Evolutionary conservation across 805 yeast species (phyloP).

Genomic region (Zygoascus bituminiphila): DNA sequence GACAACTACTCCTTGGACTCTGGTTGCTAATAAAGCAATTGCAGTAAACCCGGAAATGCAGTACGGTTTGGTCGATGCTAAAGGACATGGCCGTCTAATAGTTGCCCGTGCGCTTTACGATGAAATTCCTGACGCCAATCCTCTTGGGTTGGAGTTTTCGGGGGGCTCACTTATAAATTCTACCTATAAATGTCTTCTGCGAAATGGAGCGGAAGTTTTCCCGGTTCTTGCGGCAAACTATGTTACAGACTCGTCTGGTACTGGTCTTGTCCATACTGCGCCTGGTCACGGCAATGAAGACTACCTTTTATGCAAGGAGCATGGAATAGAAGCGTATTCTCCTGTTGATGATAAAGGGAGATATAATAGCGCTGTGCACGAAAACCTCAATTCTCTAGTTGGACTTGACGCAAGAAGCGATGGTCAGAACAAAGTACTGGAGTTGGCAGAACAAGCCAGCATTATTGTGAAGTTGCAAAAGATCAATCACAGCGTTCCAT

Average conservation of each 20-base stretch:
- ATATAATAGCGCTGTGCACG: conserved; percentile 33
- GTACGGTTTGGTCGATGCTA: conserved; percentile 44
- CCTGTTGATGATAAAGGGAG: conserved; percentile 74
- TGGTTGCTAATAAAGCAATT: conserved; percentile 79
- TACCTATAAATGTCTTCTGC: conserved; percentile 50
- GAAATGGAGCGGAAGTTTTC: conserved; percentile 28
- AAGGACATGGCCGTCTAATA: conserved; percentile 38
- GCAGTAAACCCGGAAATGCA: conserved; percentile 52
- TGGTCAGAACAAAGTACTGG: conserved; percentile 44
- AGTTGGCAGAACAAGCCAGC: conserved; percentile 32
- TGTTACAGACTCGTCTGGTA: conserved; percentile 75
- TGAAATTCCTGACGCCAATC: conserved; percentile 8
- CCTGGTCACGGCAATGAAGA: conserved; percentile 98
- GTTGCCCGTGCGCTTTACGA: conserved; percentile 40
- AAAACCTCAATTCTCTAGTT: conserved; percentile 29
- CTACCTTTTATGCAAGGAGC: conserved; percentile 55
- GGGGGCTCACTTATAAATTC: conserved; percentile 38
- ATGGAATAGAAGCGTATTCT: conserved; percentile 54
- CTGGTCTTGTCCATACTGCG: conserved; percentile 94
- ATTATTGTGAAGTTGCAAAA: conserved; percentile 44
- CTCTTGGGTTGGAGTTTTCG: conserved; percentile 23
- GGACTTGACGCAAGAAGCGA: conserved; percentile 56
- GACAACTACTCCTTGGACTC: conserved; percentile 99
- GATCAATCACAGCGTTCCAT: conserved; percentile 76
- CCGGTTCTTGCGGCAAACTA: conserved; percentile 76